Evolutionary conservation across 1,284 basidiomycete genomes (phyloP).

Genomic region (Somion occarium): DNA sequence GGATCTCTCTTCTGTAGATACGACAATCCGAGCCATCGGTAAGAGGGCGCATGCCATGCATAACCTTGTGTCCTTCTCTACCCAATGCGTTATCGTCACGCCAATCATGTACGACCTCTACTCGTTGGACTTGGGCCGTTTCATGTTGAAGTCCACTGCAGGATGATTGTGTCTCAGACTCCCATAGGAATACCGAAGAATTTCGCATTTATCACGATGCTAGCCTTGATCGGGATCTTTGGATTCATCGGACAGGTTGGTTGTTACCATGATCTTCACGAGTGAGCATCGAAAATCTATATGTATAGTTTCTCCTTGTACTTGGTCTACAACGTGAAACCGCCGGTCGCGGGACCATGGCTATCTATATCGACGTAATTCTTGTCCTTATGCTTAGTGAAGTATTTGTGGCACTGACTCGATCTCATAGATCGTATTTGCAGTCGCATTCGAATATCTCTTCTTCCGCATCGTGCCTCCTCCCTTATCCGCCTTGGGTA

Average conservation of each 20-base stretch:
- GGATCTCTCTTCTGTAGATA: too few species aligned
- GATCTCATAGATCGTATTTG: slow-evolving; percentile 67
- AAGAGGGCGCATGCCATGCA: slow-evolving; percentile 72
- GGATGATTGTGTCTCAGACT: slow-evolving; percentile 39
- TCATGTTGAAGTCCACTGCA: slow-evolving; percentile 18
- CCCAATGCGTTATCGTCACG: slow-evolving; percentile 54
- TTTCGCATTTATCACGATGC: slow-evolving; percentile 39
- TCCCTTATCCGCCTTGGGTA: slow-evolving; percentile 48
- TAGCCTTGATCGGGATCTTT: slow-evolving; percentile 47
- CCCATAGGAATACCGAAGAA: slow-evolving; percentile 43
- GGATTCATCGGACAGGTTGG: slow-evolving; percentile 56
- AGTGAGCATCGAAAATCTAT: neutral
- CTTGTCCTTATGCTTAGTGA: slow-evolving; percentile 19
- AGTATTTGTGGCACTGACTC: slow-evolving; percentile 22
- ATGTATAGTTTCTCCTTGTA: slow-evolving; percentile 44
- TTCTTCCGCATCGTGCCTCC: slow-evolving; percentile 54
- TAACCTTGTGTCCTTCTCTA: slow-evolving; percentile 64
- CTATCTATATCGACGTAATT: slow-evolving; percentile 60
- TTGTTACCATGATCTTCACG: neutral
- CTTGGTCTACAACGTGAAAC: slow-evolving; percentile 65
- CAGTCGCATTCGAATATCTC: slow-evolving; percentile 51
- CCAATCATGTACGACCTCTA: slow-evolving; percentile 38
- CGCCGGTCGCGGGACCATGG: slow-evolving; percentile 56
- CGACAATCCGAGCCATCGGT: slow-evolving; percentile 66
- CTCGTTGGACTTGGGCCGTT: neutral